phyloP scores from a whole-genome alignment of 306 rosid species.

The Astragalus membranaceus region DNA sequence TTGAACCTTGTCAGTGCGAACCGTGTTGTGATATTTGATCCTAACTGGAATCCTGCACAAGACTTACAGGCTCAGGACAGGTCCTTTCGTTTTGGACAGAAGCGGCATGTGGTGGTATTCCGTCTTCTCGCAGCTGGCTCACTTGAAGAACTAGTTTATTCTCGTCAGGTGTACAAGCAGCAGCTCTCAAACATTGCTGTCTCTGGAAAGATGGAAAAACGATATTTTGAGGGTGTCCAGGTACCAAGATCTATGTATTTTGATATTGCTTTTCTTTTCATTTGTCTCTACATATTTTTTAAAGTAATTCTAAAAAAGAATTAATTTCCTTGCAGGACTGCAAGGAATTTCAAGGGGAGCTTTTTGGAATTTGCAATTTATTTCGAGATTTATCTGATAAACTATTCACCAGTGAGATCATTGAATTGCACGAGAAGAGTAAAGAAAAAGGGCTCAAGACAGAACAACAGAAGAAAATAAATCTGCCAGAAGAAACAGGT shows the following conservation, averaged over 20 bases:
- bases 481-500: conserved; percentile 30
- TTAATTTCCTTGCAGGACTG: no score
- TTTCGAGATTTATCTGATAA: conserved; percentile 82
- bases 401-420: conserved; percentile 76
- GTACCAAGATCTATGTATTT: no score
- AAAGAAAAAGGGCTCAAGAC: conserved; percentile 11
- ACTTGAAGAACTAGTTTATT: conserved; percentile 85
- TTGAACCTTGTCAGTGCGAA: conserved; percentile 96
- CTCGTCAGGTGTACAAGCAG: no score
- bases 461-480: conserved; percentile 19
- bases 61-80: conserved; percentile 96
- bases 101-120: conserved; percentile 80
- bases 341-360: no score
- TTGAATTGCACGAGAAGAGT: conserved; percentile 50
- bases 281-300: no score
- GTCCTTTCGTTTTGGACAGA: conserved; percentile 94
- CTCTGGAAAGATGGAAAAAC: no score
- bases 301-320: no score
- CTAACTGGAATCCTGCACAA: conserved; percentile 98
- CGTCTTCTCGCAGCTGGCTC: conserved; percentile 94
- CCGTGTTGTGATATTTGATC: conserved; percentile 96
- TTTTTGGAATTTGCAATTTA: no score
- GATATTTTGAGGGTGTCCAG: no score
- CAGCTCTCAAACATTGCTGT: no score
- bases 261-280: no score